A percentile compares a stretch with the other conserved stretches of the same genome.
Evolutionary conservation across 2,329 filamentous ascomycete species (phyloP).

Genomic region (Colletotrichum acutatum): DNA sequence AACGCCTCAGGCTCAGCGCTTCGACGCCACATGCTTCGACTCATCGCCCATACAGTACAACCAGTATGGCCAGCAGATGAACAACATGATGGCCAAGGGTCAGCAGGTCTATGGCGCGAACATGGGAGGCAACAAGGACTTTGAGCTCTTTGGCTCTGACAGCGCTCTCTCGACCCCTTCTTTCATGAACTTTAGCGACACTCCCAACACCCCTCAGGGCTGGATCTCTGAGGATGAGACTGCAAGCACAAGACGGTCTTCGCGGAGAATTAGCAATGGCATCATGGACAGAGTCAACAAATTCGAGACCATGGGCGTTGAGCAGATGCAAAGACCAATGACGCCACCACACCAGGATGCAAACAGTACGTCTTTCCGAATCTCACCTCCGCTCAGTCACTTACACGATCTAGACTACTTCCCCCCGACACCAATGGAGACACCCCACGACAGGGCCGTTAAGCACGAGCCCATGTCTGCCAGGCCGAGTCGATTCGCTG

Average conservation of each 20-base stretch:
- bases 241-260: conserved; percentile 52
- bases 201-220: conserved; percentile 51
- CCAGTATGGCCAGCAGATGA: conserved; percentile 55
- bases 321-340: conserved; percentile 61
- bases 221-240: conserved; percentile 65
- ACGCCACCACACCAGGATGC: conserved; percentile 72
- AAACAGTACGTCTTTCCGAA: conserved; percentile 60
- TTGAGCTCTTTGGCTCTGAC: conserved; percentile 60
- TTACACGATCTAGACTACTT: conserved; percentile 62
- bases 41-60: conserved; percentile 58
- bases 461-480: conserved; percentile 50
- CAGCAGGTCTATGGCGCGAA: conserved; percentile 54
- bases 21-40: conserved; percentile 60
- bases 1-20: conserved; percentile 65
- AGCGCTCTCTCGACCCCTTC: conserved; percentile 60
- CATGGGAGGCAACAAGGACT: conserved; percentile 57
- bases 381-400: not conserved
- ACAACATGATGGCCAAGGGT: conserved; percentile 59
- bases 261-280: conserved; percentile 68
- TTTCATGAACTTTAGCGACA: conserved; percentile 62
- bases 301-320: conserved; percentile 64
- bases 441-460: conserved; percentile 61
- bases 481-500: conserved; percentile 63
- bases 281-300: conserved; percentile 70
- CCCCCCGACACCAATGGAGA: conserved; percentile 75